These are phyloP conservation scores for Dothistroma septosporum DNA, from an alignment of 2,329 filamentous ascomycete genomes.

Conservation along the genomic window DNA sequence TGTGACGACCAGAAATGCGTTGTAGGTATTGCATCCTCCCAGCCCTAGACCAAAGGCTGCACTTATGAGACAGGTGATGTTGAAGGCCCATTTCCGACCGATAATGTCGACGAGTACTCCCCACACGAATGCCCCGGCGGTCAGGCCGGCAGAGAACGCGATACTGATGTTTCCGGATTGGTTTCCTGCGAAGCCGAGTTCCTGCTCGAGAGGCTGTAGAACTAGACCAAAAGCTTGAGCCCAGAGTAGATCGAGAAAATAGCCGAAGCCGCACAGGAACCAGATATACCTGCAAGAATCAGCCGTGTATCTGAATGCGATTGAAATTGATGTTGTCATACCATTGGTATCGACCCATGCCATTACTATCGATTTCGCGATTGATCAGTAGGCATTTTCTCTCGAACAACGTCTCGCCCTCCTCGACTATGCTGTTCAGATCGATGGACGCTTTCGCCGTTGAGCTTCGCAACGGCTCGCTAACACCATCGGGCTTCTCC, in stretches of 20 bases:
- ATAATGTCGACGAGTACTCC: constrained; percentile 54
- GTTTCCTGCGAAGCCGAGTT: constrained; percentile 49
- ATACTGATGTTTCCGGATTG: constrained; percentile 47
- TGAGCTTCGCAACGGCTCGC: background rate
- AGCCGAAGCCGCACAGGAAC: constrained; percentile 53
- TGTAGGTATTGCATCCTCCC: constrained; percentile 49
- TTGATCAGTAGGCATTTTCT: constrained; percentile 45
- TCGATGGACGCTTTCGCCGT: background rate
- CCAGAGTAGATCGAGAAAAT: constrained; percentile 56
- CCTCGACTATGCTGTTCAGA: background rate
- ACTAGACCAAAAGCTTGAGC: constrained; percentile 58
- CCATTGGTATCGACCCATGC: constrained; percentile 54
- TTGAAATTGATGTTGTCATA: constrained; percentile 12
- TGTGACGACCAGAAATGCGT: constrained; percentile 50
- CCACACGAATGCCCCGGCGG: constrained; percentile 55
- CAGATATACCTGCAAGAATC: constrained; percentile 34
- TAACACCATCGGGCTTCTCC: background rate
- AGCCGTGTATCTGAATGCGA: background rate
- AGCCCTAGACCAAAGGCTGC: constrained; percentile 53
- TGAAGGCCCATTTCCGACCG: constrained; percentile 55
- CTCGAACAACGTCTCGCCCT: constrained; percentile 37
- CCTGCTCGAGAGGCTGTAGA: constrained; percentile 52
- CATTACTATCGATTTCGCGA: constrained; percentile 49
- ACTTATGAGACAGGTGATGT: constrained; percentile 54
- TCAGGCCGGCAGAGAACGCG: constrained; percentile 53